Percentiles rank a stretch among this genome's conserved stretches.
Conservation (phyloP, 106 monocot species). For the Triglochin maritima region DNA sequence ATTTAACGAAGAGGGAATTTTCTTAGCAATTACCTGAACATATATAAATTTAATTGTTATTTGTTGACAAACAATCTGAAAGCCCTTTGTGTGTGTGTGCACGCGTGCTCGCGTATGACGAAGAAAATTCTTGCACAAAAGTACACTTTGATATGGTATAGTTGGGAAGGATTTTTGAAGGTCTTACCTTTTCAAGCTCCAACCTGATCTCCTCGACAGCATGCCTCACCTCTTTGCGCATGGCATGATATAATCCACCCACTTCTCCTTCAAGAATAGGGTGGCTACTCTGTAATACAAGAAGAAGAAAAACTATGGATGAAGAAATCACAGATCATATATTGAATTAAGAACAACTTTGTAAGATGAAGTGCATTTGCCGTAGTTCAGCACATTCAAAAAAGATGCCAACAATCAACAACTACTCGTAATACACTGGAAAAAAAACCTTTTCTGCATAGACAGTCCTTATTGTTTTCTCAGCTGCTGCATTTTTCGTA, state of each 20-base stretch:
- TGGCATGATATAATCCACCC: slow-evolving; percentile 48
- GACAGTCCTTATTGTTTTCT: slow-evolving; percentile 51
- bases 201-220: slow-evolving; percentile 67
- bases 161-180: neutral
- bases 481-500: slow-evolving; percentile 19
- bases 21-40: slow-evolving; percentile 43
- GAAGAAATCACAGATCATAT: neutral
- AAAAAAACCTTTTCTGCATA: slow-evolving; percentile 25
- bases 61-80: no score
- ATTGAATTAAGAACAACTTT: neutral
- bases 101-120: neutral
- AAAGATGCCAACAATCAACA: no score
- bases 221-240: slow-evolving; percentile 73
- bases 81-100: no score
- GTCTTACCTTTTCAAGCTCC: slow-evolving; percentile 65
- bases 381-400: neutral
- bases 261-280: slow-evolving; percentile 33
- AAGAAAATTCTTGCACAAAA: neutral
- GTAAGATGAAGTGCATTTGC: neutral
- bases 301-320: neutral
- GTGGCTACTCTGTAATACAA: slow-evolving; percentile 32
- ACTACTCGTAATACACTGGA: neutral
- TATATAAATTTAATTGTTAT: neutral
- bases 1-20: slow-evolving; percentile 14
- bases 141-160: no score